Evolutionary conservation across 176 grass and related monocot species (phyloP).

Genomic region (Cenchrus americanus): DNA sequence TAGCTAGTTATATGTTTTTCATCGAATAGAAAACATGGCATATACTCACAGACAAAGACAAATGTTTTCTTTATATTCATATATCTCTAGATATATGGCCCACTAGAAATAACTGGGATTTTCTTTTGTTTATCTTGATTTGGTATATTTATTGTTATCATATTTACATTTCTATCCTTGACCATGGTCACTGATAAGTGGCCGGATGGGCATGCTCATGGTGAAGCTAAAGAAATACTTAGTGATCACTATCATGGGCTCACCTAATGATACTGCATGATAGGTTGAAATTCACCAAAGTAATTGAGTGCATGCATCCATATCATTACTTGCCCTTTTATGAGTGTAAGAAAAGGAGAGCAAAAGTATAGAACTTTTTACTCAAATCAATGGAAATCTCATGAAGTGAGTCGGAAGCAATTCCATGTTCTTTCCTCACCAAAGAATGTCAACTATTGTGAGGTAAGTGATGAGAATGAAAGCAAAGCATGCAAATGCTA

Average conservation of each 20-base stretch:
- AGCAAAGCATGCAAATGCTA: conserved; percentile 25
- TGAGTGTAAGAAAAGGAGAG: conserved; percentile 23
- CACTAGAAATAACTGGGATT: background rate
- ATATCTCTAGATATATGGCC: background rate
- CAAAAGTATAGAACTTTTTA: conserved; percentile 37
- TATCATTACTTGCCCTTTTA: conserved; percentile 12
- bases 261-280: conserved; percentile 36
- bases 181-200: background rate
- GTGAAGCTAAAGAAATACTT: background rate
- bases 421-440: conserved; percentile 45
- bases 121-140: background rate
- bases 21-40: background rate
- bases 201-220: background rate
- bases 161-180: conserved; percentile 12
- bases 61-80: background rate
- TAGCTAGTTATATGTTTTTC: background rate
- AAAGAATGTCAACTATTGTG: conserved; percentile 52
- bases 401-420: conserved; percentile 60
- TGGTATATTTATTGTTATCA: background rate
- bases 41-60: background rate
- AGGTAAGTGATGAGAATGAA: conserved; percentile 50
- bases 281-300: conserved; percentile 33
- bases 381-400: conserved; percentile 40
- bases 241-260: conserved; percentile 12
- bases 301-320: conserved; percentile 1